A percentile compares a stretch with the other conserved stretches of the same genome.
phyloP scores from a whole-genome alignment of 2,329 filamentous ascomycete genomes.

The Trichoderma oligosporum region DNA sequence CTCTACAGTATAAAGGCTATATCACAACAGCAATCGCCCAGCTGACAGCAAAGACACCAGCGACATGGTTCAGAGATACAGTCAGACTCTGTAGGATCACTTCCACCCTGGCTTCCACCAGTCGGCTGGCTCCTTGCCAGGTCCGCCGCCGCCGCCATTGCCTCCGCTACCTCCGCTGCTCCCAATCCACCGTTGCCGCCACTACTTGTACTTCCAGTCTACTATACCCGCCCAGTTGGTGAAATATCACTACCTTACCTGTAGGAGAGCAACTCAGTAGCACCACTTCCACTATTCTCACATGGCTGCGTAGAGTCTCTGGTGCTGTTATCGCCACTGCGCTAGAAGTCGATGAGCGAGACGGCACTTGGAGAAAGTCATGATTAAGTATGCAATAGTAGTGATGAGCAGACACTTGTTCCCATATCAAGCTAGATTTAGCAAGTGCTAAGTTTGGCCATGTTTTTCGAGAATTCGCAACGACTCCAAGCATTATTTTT shows the following conservation, averaged over 20 bases:
- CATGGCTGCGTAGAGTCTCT: too few species aligned
- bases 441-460: background rate
- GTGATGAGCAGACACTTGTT: background rate
- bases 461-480: background rate
- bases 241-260: slow-evolving; percentile 4
- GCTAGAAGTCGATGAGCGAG: background rate
- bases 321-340: too few species aligned
- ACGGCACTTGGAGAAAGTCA: background rate
- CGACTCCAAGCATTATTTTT: background rate
- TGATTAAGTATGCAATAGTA: background rate
- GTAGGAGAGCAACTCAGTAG: background rate
- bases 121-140: slow-evolving; percentile 5
- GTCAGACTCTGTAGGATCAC: background rate
- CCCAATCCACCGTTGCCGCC: background rate
- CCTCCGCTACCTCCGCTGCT: slow-evolving; percentile 2
- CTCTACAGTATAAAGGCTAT: slow-evolving; percentile 18
- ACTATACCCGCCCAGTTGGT: background rate
- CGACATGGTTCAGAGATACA: slow-evolving; percentile 23
- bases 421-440: background rate
- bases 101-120: background rate
- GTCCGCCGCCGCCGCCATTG: slow-evolving; percentile 6
- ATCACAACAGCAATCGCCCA: slow-evolving; percentile 26
- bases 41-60: slow-evolving; percentile 25
- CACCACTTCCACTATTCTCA: background rate
- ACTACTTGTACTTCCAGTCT: slow-evolving; percentile 2